These are phyloP conservation scores for Schizochytrium sp. DNA, from an alignment of 108 stramenopile species.

Conservation along the genomic window DNA sequence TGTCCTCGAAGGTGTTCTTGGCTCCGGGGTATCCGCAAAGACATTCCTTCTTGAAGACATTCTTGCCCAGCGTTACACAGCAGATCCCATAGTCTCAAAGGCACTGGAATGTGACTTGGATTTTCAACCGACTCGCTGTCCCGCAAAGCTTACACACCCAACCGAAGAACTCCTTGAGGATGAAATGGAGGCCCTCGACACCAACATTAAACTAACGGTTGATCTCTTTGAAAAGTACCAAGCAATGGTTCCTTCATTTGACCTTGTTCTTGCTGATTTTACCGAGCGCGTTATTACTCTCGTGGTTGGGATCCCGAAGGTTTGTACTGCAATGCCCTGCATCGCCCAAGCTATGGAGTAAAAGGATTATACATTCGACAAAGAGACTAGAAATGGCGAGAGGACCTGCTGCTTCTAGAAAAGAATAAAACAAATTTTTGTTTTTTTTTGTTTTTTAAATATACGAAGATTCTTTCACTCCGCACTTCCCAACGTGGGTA, in stretches of 20 bases:
- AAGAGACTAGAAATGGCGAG: no score
- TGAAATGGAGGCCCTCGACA: background rate
- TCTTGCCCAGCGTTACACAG: conserved; percentile 4
- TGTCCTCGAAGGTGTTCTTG: background rate
- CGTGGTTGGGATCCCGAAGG: conserved; percentile 46
- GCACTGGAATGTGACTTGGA: background rate
- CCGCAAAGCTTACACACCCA: background rate
- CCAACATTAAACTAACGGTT: background rate
- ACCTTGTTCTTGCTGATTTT: background rate
- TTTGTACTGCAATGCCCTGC: conserved; percentile 12
- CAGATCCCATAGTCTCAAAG: background rate
- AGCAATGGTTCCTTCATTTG: background rate
- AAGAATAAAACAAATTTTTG: no score
- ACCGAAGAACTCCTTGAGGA: background rate
- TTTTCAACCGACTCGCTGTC: background rate
- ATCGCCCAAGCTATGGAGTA: background rate
- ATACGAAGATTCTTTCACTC: no score
- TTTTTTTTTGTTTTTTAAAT: no score
- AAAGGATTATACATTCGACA: no score
- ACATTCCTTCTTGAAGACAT: background rate
- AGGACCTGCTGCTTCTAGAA: no score
- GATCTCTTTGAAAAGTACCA: background rate
- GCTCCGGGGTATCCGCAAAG: background rate
- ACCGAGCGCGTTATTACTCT: conserved; percentile 48
- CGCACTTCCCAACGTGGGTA: no score